Percentiles rank a stretch among this genome's conserved stretches.
These are phyloP conservation scores for Camptophora hylomeconis DNA, from an alignment of 2,329 filamentous ascomycete species.

Conservation along the genomic window DNA sequence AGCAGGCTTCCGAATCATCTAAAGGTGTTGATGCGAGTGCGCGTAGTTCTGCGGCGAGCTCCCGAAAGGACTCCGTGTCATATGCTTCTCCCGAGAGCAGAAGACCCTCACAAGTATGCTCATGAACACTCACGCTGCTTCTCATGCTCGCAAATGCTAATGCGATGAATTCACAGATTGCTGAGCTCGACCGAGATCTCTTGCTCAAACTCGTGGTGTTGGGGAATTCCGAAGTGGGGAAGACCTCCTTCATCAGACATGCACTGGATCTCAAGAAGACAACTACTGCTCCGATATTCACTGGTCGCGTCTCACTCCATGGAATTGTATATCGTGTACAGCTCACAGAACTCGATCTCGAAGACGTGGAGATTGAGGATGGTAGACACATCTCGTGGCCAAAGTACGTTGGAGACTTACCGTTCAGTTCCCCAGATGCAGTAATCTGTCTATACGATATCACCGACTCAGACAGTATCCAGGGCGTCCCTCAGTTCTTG, in stretches of 20 bases:
- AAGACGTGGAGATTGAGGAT: constrained; percentile 37
- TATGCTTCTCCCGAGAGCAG: too few species aligned
- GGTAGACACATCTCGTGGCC: constrained; percentile 39
- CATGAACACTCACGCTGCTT: too few species aligned
- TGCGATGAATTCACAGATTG: constrained; percentile 8
- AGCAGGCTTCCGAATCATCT: constrained; percentile 9
- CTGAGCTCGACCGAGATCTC: constrained; percentile 22
- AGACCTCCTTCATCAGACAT: constrained; percentile 46
- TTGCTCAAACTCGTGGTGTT: constrained; percentile 48
- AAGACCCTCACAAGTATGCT: too few species aligned
- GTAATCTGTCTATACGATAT: constrained; percentile 82
- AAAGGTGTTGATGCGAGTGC: constrained; percentile 9
- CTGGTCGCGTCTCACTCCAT: constrained; percentile 43
- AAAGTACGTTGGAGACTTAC: constrained; percentile 45
- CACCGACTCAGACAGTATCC: constrained; percentile 61
- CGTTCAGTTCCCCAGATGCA: constrained; percentile 66
- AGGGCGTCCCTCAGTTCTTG: constrained; percentile 60
- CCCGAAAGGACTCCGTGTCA: constrained; percentile 7
- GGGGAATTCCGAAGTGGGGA: constrained; percentile 41
- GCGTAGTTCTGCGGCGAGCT: constrained; percentile 11
- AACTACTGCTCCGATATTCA: constrained; percentile 14
- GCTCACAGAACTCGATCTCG: constrained; percentile 42
- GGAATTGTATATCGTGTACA: constrained; percentile 43
- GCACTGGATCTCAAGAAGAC: constrained; percentile 40
- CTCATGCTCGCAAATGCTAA: too few species aligned